Percentiles rank a stretch among this genome's conserved stretches.
phyloP scores from a whole-genome alignment of 2,329 filamentous ascomycete species.

The Neurospora crassa region DNA sequence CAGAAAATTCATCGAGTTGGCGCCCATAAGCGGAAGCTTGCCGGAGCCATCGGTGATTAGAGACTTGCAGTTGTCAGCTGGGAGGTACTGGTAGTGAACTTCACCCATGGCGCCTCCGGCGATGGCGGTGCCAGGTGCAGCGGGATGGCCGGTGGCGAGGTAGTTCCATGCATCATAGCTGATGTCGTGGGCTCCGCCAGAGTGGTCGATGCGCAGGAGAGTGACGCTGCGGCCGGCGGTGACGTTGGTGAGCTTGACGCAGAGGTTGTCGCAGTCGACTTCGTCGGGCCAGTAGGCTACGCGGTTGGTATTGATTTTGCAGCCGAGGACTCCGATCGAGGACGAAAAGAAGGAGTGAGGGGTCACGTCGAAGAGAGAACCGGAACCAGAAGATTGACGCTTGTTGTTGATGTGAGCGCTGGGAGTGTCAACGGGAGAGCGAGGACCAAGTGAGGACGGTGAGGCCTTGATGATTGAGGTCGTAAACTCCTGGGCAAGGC shows the following conservation, averaged over 20 bases:
- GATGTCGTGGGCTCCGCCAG: slow-evolving; percentile 46
- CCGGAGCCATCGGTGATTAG: slow-evolving; percentile 34
- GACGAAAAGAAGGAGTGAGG: slow-evolving; percentile 48
- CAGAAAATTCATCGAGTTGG: slow-evolving; percentile 46
- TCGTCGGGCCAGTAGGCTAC: slow-evolving; percentile 48
- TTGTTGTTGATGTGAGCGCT: neutral
- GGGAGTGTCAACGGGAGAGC: neutral
- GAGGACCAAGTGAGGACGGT: neutral
- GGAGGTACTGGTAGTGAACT: slow-evolving; percentile 30
- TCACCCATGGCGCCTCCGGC: slow-evolving; percentile 36
- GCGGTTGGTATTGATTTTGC: slow-evolving; percentile 49
- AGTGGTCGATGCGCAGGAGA: slow-evolving; percentile 47
- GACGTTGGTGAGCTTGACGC: slow-evolving; percentile 40
- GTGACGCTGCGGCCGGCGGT: slow-evolving; percentile 39
- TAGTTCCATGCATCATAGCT: slow-evolving; percentile 53
- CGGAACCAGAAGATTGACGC: neutral
- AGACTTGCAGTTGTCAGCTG: slow-evolving; percentile 34
- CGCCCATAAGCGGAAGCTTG: slow-evolving; percentile 28
- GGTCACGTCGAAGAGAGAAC: slow-evolving; percentile 21
- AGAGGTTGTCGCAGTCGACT: slow-evolving; percentile 44
- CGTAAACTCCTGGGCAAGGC: neutral
- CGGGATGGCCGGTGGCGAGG: slow-evolving; percentile 35
- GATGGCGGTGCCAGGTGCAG: slow-evolving; percentile 31
- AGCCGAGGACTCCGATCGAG: slow-evolving; percentile 46
- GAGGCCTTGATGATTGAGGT: neutral